Evolutionary conservation across 768 basidiomycete species (phyloP), one percentile per base, ranked within the genome.

Genomic region (Kockovaella imperatae): DNA sequence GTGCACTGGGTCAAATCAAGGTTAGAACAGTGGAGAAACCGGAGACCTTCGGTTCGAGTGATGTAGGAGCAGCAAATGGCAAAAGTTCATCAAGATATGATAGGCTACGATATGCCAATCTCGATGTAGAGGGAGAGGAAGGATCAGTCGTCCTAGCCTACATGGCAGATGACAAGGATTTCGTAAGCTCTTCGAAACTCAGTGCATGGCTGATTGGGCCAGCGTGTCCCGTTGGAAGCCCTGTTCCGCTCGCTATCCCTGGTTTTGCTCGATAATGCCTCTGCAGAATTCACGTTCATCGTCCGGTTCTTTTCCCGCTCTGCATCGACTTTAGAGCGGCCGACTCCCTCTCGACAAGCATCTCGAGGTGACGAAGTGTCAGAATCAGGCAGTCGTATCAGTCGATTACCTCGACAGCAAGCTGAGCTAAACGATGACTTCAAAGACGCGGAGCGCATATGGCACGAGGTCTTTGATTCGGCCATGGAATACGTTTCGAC

Each of bases 391-490:
- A 35, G 49, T 20, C 46, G 43, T n/a, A 39, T 25, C 23, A 28
- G 15, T 18, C 17, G 24, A 13, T 41, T 18, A 20, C 34, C 35
- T 26, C 36, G 34, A 20, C 50, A 48, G 5, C 31, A 47, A 3
- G 44, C 42, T 18, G 53, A 50, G 14, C 30, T 45, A 1, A 48
- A 49, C 43, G 61, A 51, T 17, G 45, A 31, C 5, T 46, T 54
- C 11, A 43, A 55, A 41, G 50, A 62, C 24, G 57, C 76, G 73
- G 45, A 65, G 49, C 45, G 62, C 1, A 75, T 87, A 10, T 99
- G 91, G 90, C 93, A 89, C 69, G 84, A 87, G 63, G 79, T 95
- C 32, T 80, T 95, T 72, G 91, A 93, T 55, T 88, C 95, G 1
- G 84, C 86, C 4, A 72, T 93, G 50, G 84, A 87, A 46, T 95